Evolutionary conservation across 2,329 filamentous ascomycete genomes (phyloP), one percentile per base, ranked within the genome.

Genomic region (Geosmithia flava): DNA sequence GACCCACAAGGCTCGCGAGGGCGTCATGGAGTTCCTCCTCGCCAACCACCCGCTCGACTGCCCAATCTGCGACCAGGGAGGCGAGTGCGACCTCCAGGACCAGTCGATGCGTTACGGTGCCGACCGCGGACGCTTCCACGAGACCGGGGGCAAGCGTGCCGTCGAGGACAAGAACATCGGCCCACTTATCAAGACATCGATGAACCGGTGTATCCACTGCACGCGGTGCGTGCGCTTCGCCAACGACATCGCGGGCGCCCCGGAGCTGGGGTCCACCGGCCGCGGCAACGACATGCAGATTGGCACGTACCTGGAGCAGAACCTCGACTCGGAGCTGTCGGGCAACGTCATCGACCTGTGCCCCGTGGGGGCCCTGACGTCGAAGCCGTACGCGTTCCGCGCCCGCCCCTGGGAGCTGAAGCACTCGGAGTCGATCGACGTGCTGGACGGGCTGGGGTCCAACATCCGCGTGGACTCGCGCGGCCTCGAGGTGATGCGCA

Each of bases 161-260:
- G 90, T 96, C 40, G 93, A 98, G 72, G 93, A 98, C 70, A 98
- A 98, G 79, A 97, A 98, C 68, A 96, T 98, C 61, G 93, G 93
- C 37, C 93, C 93, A 48, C 69, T 98, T 57, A 87, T 98, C 71
- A 98, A 98, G 80, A 98, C 93, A 3, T 98, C 93, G 46, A 98
- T 98, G 93, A 98, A 98, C 77, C 81, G 93, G 65, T 98, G 93
- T 69, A 98, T 98, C 61, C 93, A 98, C 75, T 98, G 93, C 76
- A 98, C 93, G 54, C 83, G 93, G 61, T 98, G 93, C 70, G 81
- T 98, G 58, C 89, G 93, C 62, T 98, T 98, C 69, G 87, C 93
- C 64, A 98, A 97, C 69, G 93, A 98, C 61, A 77, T 98, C 60
- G 93, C 93, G 53, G 93, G 93, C 60, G 93, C 93, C 51, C 89